These are phyloP conservation scores for Stellera chamaejasme DNA, from an alignment of 345 rosid species.

Conservation along the genomic window DNA sequence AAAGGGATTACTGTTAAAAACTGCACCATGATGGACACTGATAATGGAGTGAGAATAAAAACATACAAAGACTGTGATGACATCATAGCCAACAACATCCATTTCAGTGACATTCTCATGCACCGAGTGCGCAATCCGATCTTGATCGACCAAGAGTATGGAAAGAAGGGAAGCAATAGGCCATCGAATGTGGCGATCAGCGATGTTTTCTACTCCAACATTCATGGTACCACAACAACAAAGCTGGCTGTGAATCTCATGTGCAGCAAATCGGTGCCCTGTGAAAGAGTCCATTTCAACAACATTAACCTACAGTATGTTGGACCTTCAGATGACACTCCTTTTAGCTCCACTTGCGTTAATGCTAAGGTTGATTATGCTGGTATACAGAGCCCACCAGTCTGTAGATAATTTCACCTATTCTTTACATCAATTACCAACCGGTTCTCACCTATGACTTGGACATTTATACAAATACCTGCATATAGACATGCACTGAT, in stretches of 20 bases:
- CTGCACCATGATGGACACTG: conserved; percentile 40
- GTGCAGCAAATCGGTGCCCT: conserved; percentile 40
- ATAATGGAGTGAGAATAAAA: conserved; percentile 71
- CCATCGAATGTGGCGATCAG: conserved; percentile 41
- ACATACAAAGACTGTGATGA: conserved; percentile 45
- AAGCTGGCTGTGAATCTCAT: conserved; percentile 28
- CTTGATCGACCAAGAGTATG: conserved; percentile 55
- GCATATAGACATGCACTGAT: too few species aligned
- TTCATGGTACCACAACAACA: conserved; percentile 33
- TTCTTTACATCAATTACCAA: too few species aligned
- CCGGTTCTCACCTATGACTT: too few species aligned
- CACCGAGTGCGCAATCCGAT: conserved; percentile 52
- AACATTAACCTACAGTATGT: conserved; percentile 32
- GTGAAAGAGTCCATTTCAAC: conserved; percentile 23
- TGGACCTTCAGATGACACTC: not conserved
- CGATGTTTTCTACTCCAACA: conserved; percentile 27
- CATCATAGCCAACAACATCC: conserved; percentile 26
- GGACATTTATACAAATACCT: too few species aligned
- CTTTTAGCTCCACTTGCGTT: conserved; percentile 24
- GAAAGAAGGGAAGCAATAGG: conserved; percentile 12
- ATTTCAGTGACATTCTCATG: conserved; percentile 41
- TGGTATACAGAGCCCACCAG: conserved; percentile 31
- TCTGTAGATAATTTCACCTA: conserved; percentile 17
- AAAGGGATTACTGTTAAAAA: conserved; percentile 34
- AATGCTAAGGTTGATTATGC: conserved; percentile 19